A percentile compares a stretch with the other conserved stretches of the same genome.
Conservation (phyloP, 1,284 basidiomycete genomes). For the Leccinum olivaceoglutinosum region DNA sequence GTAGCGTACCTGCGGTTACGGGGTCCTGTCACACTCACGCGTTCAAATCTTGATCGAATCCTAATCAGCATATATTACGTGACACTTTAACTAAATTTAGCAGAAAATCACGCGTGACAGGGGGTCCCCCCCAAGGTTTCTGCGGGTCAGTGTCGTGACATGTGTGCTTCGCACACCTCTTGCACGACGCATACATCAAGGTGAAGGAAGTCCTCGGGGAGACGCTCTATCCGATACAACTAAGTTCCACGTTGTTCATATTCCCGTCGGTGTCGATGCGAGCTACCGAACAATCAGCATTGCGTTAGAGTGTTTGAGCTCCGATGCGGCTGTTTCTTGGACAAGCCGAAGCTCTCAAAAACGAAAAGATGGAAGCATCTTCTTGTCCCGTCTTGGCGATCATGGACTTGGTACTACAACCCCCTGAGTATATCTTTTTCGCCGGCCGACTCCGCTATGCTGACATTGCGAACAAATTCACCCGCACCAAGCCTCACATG, state of each 20-base stretch:
- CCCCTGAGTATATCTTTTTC: neutral
- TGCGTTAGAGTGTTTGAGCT: neutral
- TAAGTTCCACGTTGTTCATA: conserved; percentile 8
- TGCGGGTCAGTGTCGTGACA: no score
- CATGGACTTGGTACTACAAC: conserved; percentile 2
- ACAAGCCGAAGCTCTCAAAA: conserved; percentile 6
- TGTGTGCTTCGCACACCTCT: no score
- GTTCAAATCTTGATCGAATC: no score
- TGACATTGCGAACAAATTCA: conserved; percentile 70
- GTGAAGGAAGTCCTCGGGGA: conserved; percentile 16
- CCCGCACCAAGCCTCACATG: conserved; percentile 90
- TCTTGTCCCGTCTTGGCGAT: conserved; percentile 15
- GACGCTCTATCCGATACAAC: conserved; percentile 11
- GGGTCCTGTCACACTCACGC: no score
- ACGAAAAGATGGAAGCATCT: conserved; percentile 4
- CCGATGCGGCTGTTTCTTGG: conserved; percentile 7
- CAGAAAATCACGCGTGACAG: no score
- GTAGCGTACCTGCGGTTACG: no score
- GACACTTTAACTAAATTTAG: no score
- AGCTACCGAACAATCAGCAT: conserved; percentile 11
- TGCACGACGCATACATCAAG: neutral
- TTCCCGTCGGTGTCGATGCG: conserved; percentile 10
- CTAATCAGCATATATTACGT: no score
- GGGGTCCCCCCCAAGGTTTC: no score
- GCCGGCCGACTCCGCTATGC: conserved; percentile 56